Evolutionary conservation across 192 early-diverging fungal species (phyloP).

Genomic region (Umbelopsis sp.): DNA sequence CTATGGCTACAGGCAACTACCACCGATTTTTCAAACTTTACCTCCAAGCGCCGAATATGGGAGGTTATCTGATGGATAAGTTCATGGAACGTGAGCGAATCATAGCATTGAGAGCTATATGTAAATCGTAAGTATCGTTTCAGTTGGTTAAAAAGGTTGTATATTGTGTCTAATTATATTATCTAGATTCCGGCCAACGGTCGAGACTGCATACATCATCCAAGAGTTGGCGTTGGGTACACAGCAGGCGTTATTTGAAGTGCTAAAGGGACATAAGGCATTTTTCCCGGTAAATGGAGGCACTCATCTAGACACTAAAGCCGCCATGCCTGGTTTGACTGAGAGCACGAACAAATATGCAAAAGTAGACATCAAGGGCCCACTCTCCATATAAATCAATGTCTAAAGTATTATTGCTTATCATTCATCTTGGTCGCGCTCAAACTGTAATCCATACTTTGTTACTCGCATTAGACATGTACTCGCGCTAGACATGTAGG

Average conservation of each 20-base stretch:
- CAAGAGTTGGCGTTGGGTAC: conserved; percentile 70
- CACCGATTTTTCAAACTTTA: conserved; percentile 85
- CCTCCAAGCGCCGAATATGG: conserved; percentile 79
- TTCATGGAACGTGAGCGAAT: conserved; percentile 89
- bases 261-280: conserved; percentile 50
- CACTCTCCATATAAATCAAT: conserved; percentile 45
- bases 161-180: not conserved
- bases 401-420: no score
- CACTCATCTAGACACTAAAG: conserved; percentile 61
- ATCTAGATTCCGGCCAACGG: conserved; percentile 58
- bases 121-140: conserved; percentile 67
- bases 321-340: conserved; percentile 48
- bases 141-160: not conserved
- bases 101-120: conserved; percentile 72
- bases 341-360: conserved; percentile 64
- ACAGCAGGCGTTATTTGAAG: conserved; percentile 48
- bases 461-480: no score
- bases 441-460: no score
- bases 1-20: conserved; percentile 84
- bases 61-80: conserved; percentile 88
- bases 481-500: no score
- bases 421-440: no score
- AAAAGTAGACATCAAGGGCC: conserved; percentile 82
- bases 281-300: conserved; percentile 32
- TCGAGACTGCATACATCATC: conserved; percentile 61